phyloP scores from a whole-genome alignment of 2,329 filamentous ascomycete species.

The Pyrenophora seminiperda region DNA sequence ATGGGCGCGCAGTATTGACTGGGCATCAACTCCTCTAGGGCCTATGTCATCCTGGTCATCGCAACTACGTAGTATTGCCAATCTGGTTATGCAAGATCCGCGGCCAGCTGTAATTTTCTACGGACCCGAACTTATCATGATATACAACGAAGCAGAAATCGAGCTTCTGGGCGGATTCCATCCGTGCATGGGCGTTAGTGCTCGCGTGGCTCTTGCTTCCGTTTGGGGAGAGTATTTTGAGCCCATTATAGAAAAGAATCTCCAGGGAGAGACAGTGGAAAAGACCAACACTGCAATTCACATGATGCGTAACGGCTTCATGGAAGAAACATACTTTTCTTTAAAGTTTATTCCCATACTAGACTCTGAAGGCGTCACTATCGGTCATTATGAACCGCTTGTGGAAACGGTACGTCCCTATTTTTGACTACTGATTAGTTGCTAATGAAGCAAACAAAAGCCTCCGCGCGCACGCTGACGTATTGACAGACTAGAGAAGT shows the following conservation, averaged over 20 bases:
- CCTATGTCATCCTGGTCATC: slow-evolving; percentile 72
- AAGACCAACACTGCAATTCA: slow-evolving; percentile 73
- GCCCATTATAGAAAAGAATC: slow-evolving; percentile 29
- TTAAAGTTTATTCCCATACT: slow-evolving; percentile 78
- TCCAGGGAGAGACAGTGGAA: slow-evolving; percentile 29
- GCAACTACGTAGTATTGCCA: slow-evolving; percentile 75
- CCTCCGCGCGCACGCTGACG: slow-evolving; percentile 2
- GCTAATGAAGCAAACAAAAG: no score
- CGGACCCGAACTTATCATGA: slow-evolving; percentile 44
- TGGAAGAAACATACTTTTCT: slow-evolving; percentile 80
- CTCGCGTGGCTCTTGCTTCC: slow-evolving; percentile 71
- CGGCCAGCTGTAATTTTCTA: slow-evolving; percentile 66
- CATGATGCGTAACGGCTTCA: slow-evolving; percentile 66
- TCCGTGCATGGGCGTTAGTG: slow-evolving; percentile 65
- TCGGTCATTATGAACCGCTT: slow-evolving; percentile 75
- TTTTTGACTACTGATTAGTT: no score
- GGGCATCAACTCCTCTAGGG: slow-evolving; percentile 72
- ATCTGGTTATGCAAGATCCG: slow-evolving; percentile 67
- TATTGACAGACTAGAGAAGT: slow-evolving; percentile 14
- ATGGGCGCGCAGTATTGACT: slow-evolving; percentile 65
- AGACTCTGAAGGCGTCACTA: slow-evolving; percentile 69
- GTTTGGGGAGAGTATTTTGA: slow-evolving; percentile 55
- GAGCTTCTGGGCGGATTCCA: slow-evolving; percentile 38
- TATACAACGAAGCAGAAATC: slow-evolving; percentile 49
- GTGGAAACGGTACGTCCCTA: slow-evolving; percentile 69